Evolutionary conservation across 495 filamentous ascomycete genomes (phyloP), one percentile per base, ranked within the genome.

Genomic region (Articulospora tetracladia): DNA sequence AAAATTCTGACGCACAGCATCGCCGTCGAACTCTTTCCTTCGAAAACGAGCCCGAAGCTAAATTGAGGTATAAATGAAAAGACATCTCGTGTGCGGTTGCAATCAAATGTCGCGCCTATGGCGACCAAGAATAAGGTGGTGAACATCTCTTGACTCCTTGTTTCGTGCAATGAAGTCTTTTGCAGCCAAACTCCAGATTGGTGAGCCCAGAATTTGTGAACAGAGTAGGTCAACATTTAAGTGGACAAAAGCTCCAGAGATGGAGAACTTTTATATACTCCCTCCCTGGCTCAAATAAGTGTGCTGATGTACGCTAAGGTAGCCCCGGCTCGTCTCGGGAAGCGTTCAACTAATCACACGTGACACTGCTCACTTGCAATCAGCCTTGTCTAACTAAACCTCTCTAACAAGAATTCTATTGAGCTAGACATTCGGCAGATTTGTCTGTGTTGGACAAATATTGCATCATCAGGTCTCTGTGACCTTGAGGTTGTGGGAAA

Each of bases 121-220:
- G 84, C 79, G 82, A 81, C 80, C 81, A 85, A 84, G 82, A 83
- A 87, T n/a, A n/a, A 74, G 78, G 82, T 80, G 80, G 79, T 85
- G 79, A 82, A 83, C 79, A 71, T 73, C 78, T 74, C 77, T 80
- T 74, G 83, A 76, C 82, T 73, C 85, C 86, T 77, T 85, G 84
- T 66, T 88, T n/a, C n/a, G 86, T 89, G 85, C 83, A 86, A 89
- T 89, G 85, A 81, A 84, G 84, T 75, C 82, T 85, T 79, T 78
- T 78, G 72, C 72, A 73, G 65, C 53, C 23, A 51, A 28, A 20
- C 25, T 34, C 24, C 4, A 24, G 19, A 59, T 60, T 56, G 65
- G 60, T 69, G 65, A 67, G 56, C 66, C 34, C 19, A 20, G 12
- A 12, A 26, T 20, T 50, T 44, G 23, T 60, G 55, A 62, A 68